Base-by-base conservation (phyloP, 2,329 filamentous ascomycete species). In the Rhexocercosporidium sp. region DNA sequence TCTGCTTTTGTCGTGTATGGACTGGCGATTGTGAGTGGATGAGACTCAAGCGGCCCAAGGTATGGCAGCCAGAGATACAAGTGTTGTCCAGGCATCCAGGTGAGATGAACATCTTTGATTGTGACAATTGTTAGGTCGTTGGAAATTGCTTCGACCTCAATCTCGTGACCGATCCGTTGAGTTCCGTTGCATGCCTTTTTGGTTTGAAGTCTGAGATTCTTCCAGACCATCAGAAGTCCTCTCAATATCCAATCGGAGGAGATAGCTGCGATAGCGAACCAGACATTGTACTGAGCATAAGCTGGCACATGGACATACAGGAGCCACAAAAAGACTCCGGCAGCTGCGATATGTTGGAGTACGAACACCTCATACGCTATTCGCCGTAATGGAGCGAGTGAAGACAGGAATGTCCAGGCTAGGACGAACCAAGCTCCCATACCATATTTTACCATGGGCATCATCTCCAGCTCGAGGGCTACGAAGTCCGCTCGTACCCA, bases 281-380 rank as follows among this genome's bases (percentile, higher is more conserved):
- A 92, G 44, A 92, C 78, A 64, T 90, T 88, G 74, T 87, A 87
- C 31, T 80, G 81, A 7, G 89, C 85, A 57, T 85, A 84, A 8
- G 74, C 73, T 0, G 90, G 90, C 3, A 90, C 83, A 75, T 93
- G 90, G 44, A 84, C 79, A 72, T 89, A 87, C 11, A 92, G 77
- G 47, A 90, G 81, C 79, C 86, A 90, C 44, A 92, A 78, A 73
- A 92, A 85, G 27, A 89, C 74, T 34, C 85, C 81, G 65, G 88
- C 88, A 3, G 87, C 85, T 18, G 86, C 76, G 29, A 92, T 79
- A 75, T 93, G 90, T 77, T 93, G 90, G 3, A 88, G 72, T 18
- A 92, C 85, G 75, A 92, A 93, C 0, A 91, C 67, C 78, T 93
- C 90, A 75, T 92, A 92, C 7, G 84, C 83, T 79, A 88, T 81